Base-by-base conservation (phyloP, 352 stramenopile species). In the Aphanomyces astaci region DNA sequence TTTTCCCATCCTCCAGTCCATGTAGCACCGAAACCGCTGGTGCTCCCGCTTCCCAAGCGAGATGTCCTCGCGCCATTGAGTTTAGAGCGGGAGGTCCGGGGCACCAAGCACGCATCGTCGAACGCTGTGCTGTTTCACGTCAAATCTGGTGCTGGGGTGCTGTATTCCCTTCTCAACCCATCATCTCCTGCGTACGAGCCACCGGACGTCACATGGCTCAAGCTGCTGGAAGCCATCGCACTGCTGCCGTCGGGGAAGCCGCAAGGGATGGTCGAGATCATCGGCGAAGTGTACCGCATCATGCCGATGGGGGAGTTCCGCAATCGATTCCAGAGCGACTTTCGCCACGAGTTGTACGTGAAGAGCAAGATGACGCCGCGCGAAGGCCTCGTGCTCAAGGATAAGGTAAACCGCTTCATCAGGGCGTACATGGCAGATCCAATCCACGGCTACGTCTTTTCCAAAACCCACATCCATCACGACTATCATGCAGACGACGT, bases 391-490 rank as follows among this genome's bases (percentile, higher is more conserved):
- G 24, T 63, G 40, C 62, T 94, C 4, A 94, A 94, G 71, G 83
- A 91, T 36, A 74, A 76, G 36, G 75, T 88, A 55, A 81, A 82
- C 36, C 70, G 73, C n/a, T 87, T 87, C 51, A 75, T 94, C 43
- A 81, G 83, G 24, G 72, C 74, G 57, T 91, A 81, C 83, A 78
- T 88, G 49, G 75, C 76, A n/a, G 78, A 94, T 51, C 83, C 83
- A 0, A 39, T 94, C 4, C 76, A 91, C 2, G 83, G 85, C 2
- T 86, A 84, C 60, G 80, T 89, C 33, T 63, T 90, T 24, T 76
- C 76, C 54, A 89, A 87, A 56, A 75, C 88, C 19, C 78, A 89
- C 68, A 79, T 93, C 27, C 76, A 48, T 32, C 19, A 36, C 54
- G 54, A 63, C 17, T 74, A 85, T 64, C 57, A 75, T 17, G 52